These are phyloP conservation scores for Pseudozyma sp. DNA, from an alignment of 1,284 basidiomycete species.

Conservation along the genomic window DNA sequence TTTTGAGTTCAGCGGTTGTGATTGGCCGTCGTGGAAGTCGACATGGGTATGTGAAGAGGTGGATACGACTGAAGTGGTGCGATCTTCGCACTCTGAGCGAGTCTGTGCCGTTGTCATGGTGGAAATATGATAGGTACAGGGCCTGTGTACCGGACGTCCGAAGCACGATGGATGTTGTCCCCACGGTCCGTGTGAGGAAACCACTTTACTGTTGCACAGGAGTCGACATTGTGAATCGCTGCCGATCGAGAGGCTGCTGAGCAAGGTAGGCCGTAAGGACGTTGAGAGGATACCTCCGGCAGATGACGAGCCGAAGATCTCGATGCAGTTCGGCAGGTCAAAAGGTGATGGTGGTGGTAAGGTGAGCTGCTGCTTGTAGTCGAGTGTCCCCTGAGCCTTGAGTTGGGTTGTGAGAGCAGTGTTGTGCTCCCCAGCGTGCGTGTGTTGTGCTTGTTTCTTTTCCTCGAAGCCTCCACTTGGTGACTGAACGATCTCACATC, in stretches of 20 bases:
- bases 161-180: too few species aligned
- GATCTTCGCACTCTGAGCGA: slow-evolving; percentile 17
- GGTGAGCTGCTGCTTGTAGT: too few species aligned
- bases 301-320: too few species aligned
- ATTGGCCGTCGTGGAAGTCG: slow-evolving; percentile 11
- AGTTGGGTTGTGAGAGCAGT: too few species aligned
- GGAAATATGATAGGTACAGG: background rate
- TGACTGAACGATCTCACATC: background rate
- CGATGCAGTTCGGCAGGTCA: too few species aligned
- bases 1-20: slow-evolving; percentile 22
- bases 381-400: too few species aligned
- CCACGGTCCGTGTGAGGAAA: too few species aligned
- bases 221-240: background rate
- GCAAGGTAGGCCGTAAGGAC: too few species aligned
- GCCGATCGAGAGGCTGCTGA: too few species aligned
- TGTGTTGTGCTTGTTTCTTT: too few species aligned
- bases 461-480: background rate
- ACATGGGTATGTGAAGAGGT: slow-evolving; percentile 40
- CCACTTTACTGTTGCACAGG: background rate
- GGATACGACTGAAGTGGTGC: slow-evolving; percentile 22
- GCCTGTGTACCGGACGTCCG: background rate
- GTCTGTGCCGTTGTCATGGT: slow-evolving; percentile 10
- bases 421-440: background rate
- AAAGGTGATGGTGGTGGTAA: too few species aligned
- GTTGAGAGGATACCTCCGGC: too few species aligned